phyloP scores from a whole-genome alignment of 768 basidiomycete species.

The Leucogyrophana mollusca region DNA sequence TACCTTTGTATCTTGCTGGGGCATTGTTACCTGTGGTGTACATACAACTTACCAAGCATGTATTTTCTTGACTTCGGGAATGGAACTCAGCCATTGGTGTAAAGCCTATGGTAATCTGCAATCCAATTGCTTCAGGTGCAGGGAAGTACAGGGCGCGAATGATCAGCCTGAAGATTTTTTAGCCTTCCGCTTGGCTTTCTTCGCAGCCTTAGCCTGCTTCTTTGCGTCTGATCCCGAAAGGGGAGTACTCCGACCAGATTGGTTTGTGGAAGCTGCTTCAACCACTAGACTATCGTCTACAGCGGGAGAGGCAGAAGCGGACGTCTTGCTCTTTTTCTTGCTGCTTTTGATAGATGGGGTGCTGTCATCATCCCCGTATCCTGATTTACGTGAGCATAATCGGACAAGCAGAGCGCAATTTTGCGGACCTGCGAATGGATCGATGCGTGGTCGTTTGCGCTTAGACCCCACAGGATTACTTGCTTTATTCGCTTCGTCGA shows the following conservation, averaged over 20 bases:
- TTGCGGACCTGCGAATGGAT: conserved; percentile 63
- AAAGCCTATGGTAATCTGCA: no score
- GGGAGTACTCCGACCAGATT: conserved; percentile 20
- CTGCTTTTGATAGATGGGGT: conserved; percentile 9
- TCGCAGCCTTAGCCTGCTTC: conserved; percentile 24
- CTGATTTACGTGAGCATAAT: conserved; percentile 16
- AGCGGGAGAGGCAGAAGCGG: neutral
- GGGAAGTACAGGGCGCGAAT: no score
- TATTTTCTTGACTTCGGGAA: no score
- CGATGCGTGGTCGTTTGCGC: conserved; percentile 52
- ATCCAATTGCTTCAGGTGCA: no score
- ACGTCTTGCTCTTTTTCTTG: conserved; percentile 11
- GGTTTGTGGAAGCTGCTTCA: conserved; percentile 6
- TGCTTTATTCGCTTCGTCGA: conserved; percentile 7
- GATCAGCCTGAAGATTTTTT: conserved; percentile 17
- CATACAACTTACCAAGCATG: no score
- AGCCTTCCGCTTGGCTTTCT: conserved; percentile 35
- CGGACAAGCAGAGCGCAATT: neutral
- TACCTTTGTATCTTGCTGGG: no score
- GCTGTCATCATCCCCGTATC: conserved; percentile 26
- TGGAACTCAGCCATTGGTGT: no score
- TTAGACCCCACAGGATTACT: conserved; percentile 27
- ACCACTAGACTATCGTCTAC: conserved; percentile 4
- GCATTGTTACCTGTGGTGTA: no score
- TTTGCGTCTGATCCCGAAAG: conserved; percentile 19